Evolutionary conservation across 106 monocot species (phyloP).

Genomic region (Dendrobium chrysotoxum): DNA sequence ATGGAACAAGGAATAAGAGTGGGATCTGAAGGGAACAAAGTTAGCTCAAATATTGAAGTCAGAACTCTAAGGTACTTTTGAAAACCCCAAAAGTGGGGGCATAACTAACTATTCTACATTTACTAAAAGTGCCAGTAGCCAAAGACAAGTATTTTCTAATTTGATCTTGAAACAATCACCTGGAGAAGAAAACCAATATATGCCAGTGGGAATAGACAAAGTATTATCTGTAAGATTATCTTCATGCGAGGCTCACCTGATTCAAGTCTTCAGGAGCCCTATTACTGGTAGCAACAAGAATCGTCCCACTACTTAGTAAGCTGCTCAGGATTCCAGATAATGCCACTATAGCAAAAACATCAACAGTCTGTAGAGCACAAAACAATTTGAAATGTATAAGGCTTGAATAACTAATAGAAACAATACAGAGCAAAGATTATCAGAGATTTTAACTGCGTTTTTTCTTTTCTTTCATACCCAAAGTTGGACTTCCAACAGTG

Average conservation of each 20-base stretch:
- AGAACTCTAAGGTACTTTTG: too few species aligned
- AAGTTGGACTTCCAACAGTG: too few species aligned
- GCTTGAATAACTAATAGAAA: too few species aligned
- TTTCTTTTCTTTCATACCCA: too few species aligned
- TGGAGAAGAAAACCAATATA: not conserved
- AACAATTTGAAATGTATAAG: not conserved
- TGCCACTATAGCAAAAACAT: constrained; percentile 97
- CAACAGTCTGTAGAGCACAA: constrained; percentile 67
- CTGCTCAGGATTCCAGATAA: constrained; percentile 94
- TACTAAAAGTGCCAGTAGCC: not conserved
- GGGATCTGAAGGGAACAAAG: too few species aligned
- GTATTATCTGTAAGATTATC: not conserved
- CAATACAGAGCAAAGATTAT: too few species aligned
- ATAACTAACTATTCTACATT: not conserved
- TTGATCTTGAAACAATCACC: too few species aligned
- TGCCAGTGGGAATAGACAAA: not conserved
- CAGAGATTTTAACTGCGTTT: too few species aligned
- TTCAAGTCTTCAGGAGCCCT: constrained; percentile 91
- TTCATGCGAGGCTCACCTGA: constrained; percentile 40
- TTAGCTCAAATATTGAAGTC: too few species aligned
- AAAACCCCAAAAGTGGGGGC: not conserved
- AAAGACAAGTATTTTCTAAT: too few species aligned
- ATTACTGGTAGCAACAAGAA: constrained; percentile 93
- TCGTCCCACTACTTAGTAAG: constrained; percentile 80
- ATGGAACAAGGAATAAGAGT: too few species aligned